Evolutionary conservation across 176 grass and related monocot genomes (phyloP), one percentile per base, ranked within the genome.

Genomic region (Oryza officinalis): DNA sequence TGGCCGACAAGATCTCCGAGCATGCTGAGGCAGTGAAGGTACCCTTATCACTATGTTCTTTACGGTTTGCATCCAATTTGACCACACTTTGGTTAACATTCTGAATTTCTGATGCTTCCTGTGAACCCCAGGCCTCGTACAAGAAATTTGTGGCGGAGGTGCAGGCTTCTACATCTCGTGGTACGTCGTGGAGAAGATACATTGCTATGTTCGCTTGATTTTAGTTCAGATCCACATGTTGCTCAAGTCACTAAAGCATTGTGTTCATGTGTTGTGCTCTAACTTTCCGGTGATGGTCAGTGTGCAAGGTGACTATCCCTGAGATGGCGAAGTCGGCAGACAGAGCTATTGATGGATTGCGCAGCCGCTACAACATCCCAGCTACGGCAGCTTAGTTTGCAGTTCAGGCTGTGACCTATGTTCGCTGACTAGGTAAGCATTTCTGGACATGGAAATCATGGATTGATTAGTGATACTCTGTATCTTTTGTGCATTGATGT

Each of bases 141-240:
- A 89, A 84, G 86, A 81, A 85, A 74, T 63, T 90, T 61, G 46
- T 90, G 72, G 65, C 87, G 0, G 85, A 93, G 68, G 78, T 86
- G 79, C 88, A 90, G 75, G 76, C 91, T 15, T 87, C 91, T 45
- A 84, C 85, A 10, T 85, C 85, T 80, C 91, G 88, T 74, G 91
- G 91, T 93, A 93, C 76, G 45, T 63, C 32, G 6, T 1, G 41
- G 5, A 77, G 72, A 32, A 52, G 20, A 63, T 2, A 64, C 0
- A 52, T 41, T 9, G 38, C 7, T 10, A 40, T 35, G 38, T 49
- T 38, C 14, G 23, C 88, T 86, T 67, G 72, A 72, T 25, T 81
- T 77, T 71, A 28, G 3, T 86, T 67, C 27, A n/a, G 14, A 50
- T 75, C 64, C 33, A 9, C 28, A 41, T 69, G 69, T 64, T 64